Conservation (phyloP, 1,284 basidiomycete genomes). For the Ceratobasidium sp. region DNA sequence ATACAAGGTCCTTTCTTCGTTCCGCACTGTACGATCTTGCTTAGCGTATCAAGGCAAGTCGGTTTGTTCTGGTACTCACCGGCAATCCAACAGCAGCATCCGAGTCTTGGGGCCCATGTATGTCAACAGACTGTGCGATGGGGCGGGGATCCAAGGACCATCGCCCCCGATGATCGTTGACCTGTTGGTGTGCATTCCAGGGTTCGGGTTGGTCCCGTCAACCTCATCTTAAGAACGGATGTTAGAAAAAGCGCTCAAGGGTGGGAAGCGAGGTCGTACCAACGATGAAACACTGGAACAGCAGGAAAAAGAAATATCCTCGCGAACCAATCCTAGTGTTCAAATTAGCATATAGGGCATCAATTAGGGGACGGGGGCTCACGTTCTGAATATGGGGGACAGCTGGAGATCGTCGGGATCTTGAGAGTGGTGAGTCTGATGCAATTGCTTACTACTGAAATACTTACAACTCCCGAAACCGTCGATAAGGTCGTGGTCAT, state of each 20-base stretch:
- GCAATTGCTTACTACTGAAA: background rate
- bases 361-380: constrained; percentile 51
- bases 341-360: constrained; percentile 9
- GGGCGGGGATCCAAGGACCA: constrained; percentile 82
- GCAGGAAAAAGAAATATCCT: constrained; percentile 90
- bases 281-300: constrained; percentile 93
- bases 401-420: constrained; percentile 85
- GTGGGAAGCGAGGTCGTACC: constrained; percentile 60
- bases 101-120: constrained; percentile 78
- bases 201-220: constrained; percentile 76
- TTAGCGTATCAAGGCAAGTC: constrained; percentile 41
- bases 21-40: constrained; percentile 73
- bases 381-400: constrained; percentile 83
- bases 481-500: constrained; percentile 82
- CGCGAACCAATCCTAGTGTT: constrained; percentile 66
- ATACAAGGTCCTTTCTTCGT: constrained; percentile 82
- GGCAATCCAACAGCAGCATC: constrained; percentile 86
- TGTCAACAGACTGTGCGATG: constrained; percentile 83
- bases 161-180: constrained; percentile 79
- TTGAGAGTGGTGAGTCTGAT: constrained; percentile 55
- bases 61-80: constrained; percentile 61
- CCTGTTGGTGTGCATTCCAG: constrained; percentile 71
- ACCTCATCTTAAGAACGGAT: constrained; percentile 60
- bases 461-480: constrained; percentile 89
- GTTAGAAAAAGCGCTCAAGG: background rate